Evolutionary conservation across 768 basidiomycete genomes (phyloP).

Genomic region (Coprinopsis sp.): DNA sequence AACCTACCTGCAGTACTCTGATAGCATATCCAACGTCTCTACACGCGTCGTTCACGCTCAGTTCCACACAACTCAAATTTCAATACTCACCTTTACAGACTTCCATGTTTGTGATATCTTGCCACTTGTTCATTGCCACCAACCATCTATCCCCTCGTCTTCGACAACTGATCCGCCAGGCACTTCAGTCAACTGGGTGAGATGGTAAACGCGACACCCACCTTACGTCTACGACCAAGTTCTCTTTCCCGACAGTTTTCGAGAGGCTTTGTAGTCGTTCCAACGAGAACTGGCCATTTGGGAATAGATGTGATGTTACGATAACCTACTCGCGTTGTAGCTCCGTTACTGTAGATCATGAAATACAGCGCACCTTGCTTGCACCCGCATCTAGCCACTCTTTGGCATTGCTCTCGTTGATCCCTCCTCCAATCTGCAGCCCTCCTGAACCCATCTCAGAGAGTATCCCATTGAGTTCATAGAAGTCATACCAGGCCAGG

Average conservation of each 20-base stretch:
- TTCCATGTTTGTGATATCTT: slow-evolving; percentile 91
- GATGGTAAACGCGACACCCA: slow-evolving; percentile 25
- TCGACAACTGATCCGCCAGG: slow-evolving; percentile 63
- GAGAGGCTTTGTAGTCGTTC: slow-evolving; percentile 64
- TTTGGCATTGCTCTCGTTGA: slow-evolving; percentile 72
- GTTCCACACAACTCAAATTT: not conserved
- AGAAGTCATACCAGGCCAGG: slow-evolving; percentile 69
- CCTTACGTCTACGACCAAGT: slow-evolving; percentile 93
- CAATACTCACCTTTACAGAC: slow-evolving; percentile 64
- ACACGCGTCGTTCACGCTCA: not conserved
- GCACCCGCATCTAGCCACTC: slow-evolving; percentile 89
- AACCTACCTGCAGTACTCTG: slow-evolving; percentile 73
- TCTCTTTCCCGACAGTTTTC: slow-evolving; percentile 70
- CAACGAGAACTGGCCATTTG: slow-evolving; percentile 71
- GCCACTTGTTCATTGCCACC: slow-evolving; percentile 99
- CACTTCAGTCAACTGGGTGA: not conserved
- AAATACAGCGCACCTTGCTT: slow-evolving; percentile 55
- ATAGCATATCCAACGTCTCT: slow-evolving; percentile 77
- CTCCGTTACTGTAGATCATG: not conserved
- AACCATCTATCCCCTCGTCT: slow-evolving; percentile 74
- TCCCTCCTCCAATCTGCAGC: slow-evolving; percentile 92
- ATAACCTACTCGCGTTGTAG: slow-evolving; percentile 63
- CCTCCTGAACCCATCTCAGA: slow-evolving; percentile 42
- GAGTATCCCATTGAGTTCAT: not conserved
- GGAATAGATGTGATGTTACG: slow-evolving; percentile 96